Percentiles rank a stretch among this genome's conserved stretches.
Evolutionary conservation across 495 filamentous ascomycete species (phyloP).

Genomic region (Penicillium arizonense): DNA sequence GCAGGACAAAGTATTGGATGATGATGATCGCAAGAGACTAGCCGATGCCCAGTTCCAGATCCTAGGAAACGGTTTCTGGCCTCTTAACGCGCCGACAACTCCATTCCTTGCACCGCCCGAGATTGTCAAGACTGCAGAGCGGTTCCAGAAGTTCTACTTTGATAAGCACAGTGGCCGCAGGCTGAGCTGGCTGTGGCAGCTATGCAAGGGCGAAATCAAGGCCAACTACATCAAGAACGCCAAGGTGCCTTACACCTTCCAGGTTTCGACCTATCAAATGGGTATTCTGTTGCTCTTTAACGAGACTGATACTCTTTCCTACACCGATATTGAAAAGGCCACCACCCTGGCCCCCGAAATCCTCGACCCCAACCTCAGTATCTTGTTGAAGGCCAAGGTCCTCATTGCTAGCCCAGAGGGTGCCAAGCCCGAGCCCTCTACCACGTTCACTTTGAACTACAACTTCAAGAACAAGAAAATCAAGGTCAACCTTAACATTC

Average conservation of each 20-base stretch:
- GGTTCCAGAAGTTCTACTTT: conserved; percentile 88
- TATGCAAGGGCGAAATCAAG: conserved; percentile 96
- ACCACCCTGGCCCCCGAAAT: conserved; percentile 77
- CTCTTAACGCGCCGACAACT: conserved; percentile 78
- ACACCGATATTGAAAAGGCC: conserved; percentile 79
- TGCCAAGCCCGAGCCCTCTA: conserved; percentile 72
- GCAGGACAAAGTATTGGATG: conserved; percentile 59
- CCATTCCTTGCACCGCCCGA: conserved; percentile 82
- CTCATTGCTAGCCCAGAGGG: conserved; percentile 66
- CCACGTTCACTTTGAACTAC: conserved; percentile 78
- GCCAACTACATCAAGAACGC: conserved; percentile 84
- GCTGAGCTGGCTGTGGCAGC: conserved; percentile 95
- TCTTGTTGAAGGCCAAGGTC: conserved; percentile 90
- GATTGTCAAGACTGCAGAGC: conserved; percentile 81
- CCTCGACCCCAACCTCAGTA: conserved; percentile 78
- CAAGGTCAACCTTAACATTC: conserved; percentile 92
- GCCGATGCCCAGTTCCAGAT: conserved; percentile 83
- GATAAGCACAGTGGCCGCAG: conserved; percentile 96
- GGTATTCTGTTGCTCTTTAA: conserved; percentile 96
- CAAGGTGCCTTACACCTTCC: conserved; percentile 94
- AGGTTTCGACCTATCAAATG: conserved; percentile 97
- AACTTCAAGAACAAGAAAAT: conserved; percentile 98
- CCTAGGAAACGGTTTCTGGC: conserved; percentile 97
- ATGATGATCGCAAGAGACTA: conserved; percentile 56
- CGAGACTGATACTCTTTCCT: conserved; percentile 77